Conservation (phyloP, 2,329 filamentous ascomycete species). For the Dactylonectria macrodidyma region DNA sequence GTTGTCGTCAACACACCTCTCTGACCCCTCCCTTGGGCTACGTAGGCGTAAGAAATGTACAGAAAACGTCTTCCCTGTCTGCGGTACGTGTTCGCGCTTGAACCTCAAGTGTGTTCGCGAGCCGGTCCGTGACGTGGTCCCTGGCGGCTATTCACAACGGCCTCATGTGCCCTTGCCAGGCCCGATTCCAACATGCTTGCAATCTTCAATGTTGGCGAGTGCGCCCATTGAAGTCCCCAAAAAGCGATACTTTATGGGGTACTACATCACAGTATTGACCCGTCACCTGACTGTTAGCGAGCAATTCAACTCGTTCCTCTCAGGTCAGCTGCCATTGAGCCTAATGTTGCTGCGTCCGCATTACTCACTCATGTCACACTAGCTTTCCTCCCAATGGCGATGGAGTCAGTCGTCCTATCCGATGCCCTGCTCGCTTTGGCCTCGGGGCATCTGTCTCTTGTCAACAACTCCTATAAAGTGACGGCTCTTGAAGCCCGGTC, state of each 20-base stretch:
- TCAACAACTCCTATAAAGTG: constrained; percentile 16
- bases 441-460: constrained; percentile 14
- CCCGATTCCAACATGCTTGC: neutral
- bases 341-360: neutral
- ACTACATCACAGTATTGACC: constrained; percentile 19
- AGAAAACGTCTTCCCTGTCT: constrained; percentile 9
- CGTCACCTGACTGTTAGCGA: constrained; percentile 16
- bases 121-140: neutral
- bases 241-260: constrained; percentile 22
- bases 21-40: neutral
- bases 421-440: constrained; percentile 20
- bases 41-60: constrained; percentile 10
- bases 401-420: constrained; percentile 16
- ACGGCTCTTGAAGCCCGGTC: constrained; percentile 20
- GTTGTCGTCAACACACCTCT: neutral
- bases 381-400: constrained; percentile 22
- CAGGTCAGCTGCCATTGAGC: constrained; percentile 7
- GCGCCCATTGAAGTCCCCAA: neutral
- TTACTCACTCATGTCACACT: neutral
- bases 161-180: neutral
- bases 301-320: constrained; percentile 24
- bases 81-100: constrained; percentile 4
- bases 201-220: neutral
- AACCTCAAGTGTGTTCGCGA: constrained; percentile 5
- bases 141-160: neutral